A percentile compares a stretch with the other conserved stretches of the same genome.
Evolutionary conservation across 257 asterid genomes (phyloP).

Genomic region (Capsicum pubescens): DNA sequence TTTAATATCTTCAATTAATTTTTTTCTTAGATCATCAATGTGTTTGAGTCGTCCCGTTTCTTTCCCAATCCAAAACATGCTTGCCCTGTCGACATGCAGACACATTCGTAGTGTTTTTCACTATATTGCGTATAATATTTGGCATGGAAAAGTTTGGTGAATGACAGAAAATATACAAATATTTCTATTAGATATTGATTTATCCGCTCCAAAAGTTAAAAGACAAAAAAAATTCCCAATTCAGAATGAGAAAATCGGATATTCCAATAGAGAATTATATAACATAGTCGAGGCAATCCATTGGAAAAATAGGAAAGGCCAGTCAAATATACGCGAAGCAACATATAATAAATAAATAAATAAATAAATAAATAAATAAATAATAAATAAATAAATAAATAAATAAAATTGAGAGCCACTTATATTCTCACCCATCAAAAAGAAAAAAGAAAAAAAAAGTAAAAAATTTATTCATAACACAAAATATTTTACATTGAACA

Average conservation of each 20-base stretch:
- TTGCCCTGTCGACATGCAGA: too few relatives aligned
- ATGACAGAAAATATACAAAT: background rate
- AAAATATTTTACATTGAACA: too few relatives aligned
- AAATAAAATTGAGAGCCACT: background rate
- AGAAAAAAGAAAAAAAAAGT: too few relatives aligned
- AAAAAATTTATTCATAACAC: background rate
- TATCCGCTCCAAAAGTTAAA: background rate
- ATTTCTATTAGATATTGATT: background rate
- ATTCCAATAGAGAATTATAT: background rate
- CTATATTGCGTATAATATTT: too few relatives aligned
- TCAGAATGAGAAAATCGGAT: background rate
- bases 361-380: background rate
- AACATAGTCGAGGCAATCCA: slow-evolving; percentile 20
- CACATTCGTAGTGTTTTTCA: too few relatives aligned
- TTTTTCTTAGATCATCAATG: too few relatives aligned
- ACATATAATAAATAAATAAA: background rate
- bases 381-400: background rate
- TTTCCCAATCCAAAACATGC: too few relatives aligned
- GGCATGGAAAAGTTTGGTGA: too few relatives aligned
- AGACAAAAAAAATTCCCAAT: background rate
- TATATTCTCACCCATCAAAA: background rate
- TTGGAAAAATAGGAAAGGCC: background rate
- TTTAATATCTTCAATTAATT: too few relatives aligned
- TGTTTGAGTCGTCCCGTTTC: too few relatives aligned
- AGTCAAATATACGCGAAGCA: background rate